phyloP scores from a whole-genome alignment of 2,329 filamentous ascomycete genomes.

The Thermothelomyces thermophilus region DNA sequence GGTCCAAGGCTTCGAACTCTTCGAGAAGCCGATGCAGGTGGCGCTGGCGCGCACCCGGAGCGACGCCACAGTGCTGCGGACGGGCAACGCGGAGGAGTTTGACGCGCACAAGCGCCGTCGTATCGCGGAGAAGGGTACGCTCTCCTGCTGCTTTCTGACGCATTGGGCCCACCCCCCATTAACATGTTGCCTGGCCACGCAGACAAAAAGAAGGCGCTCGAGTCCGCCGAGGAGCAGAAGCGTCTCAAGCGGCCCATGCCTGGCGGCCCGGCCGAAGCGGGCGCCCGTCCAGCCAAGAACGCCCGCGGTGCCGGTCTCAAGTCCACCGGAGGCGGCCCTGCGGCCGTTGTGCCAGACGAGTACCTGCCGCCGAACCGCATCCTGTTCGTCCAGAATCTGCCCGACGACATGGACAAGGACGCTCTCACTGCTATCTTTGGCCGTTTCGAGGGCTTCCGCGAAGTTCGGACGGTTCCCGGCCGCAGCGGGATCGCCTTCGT shows the following conservation, averaged over 20 bases:
- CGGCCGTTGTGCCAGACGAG: conserved; percentile 86
- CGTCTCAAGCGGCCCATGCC: conserved; percentile 57
- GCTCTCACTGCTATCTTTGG: conserved; percentile 73
- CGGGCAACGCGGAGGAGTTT: conserved; percentile 71
- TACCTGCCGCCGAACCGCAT: conserved; percentile 97
- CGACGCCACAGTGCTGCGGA: conserved; percentile 75
- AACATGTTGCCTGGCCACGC: conserved; percentile 4
- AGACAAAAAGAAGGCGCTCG: conserved; percentile 74
- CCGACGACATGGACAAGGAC: conserved; percentile 78
- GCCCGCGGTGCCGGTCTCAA: conserved; percentile 70
- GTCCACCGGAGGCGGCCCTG: conserved; percentile 59
- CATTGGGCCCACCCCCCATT: neutral
- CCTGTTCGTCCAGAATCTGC: conserved; percentile 86
- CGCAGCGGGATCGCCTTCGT: conserved; percentile 89
- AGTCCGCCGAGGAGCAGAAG: conserved; percentile 71
- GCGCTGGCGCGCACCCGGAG: conserved; percentile 76
- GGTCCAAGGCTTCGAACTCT: conserved; percentile 85
- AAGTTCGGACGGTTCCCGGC: conserved; percentile 83
- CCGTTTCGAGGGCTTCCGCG: conserved; percentile 87
- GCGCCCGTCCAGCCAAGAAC: conserved; percentile 56
- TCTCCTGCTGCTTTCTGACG: neutral
- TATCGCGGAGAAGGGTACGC: conserved; percentile 79
- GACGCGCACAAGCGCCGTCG: conserved; percentile 80
- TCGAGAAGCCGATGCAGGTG: conserved; percentile 82
- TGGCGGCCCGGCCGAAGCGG: conserved; percentile 35